Base-by-base conservation (phyloP, 192 early-diverging fungal species). In the Rhizoclosmatium sp. region DNA sequence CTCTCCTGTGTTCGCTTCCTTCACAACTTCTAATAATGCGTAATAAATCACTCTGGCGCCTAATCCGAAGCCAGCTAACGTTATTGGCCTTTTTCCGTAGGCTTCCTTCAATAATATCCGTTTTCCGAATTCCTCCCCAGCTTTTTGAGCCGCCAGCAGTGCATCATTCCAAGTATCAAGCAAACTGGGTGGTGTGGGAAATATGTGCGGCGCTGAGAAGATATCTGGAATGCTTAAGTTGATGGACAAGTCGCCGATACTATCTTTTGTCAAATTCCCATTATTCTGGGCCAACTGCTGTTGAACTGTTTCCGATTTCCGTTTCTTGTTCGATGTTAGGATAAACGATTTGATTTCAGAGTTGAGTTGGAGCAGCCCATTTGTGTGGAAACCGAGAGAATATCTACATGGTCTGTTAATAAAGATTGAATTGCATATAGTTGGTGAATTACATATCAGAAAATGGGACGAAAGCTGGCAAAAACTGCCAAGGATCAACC, bases 31-130 rank as follows among this genome's bases (percentile, higher is more conserved):
- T 59, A 94, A 65, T 41, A 97, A 79, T 69, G 93, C 91, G 75
- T 93, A 96, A 74, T 94, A 96, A 39, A 97, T 93, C 31, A 94
- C 91, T 4, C 95, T 89, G 2, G 95, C 95, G 10, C 95, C 95
- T 12, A 98, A 87, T 5, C 92, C 93, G 78, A 91, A 96, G 4
- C 96, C 96, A 19, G 97, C 83, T n/a, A 98, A 88, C 0, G 93
- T 96, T 4, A 96, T 89, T 5, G 96, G 96, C 2, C 96, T 85
- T 64, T 93, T 88, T 47, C 94, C 96, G 58, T 94, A 92, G 40
- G 92, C 92, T 7, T 93, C 86, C 71, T 92, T 90, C 70, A 93
- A 85, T n/a, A 98, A 70, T 4, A 93, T 86, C 48, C 95, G 94
- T 44, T 73, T 80, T 21, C 82, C 86, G 21, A 87, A 45, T 16